Conservation (phyloP, 192 early-diverging fungal genomes). For the Backusella tarrabulga region DNA sequence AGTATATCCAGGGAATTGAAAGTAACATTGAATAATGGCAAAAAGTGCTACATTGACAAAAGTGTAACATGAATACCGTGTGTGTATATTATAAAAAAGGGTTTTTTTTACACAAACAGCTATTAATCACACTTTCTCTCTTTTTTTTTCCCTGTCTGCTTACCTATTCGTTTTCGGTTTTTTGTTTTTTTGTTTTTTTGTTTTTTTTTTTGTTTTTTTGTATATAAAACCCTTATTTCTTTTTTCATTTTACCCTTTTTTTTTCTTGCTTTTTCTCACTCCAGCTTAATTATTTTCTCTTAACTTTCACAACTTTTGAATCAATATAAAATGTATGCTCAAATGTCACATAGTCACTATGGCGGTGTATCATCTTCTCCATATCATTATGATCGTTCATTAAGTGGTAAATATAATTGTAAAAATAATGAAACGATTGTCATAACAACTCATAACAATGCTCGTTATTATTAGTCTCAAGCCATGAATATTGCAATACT, state of each 20-base stretch:
- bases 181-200: background rate
- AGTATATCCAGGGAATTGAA: background rate
- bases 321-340: background rate
- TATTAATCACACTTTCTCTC: background rate
- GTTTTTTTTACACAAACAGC: background rate
- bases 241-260: background rate
- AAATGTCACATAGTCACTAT: background rate
- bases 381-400: background rate
- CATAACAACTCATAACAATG: background rate
- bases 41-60: background rate
- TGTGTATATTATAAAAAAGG: background rate
- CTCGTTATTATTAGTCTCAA: background rate
- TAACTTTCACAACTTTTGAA: background rate
- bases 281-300: background rate
- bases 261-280: background rate
- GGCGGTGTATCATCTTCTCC: background rate
- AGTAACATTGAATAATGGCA: background rate
- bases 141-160: background rate
- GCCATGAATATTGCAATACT: background rate
- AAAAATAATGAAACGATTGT: background rate
- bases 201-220: background rate
- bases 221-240: constrained; percentile 8
- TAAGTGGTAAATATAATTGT: constrained; percentile 3
- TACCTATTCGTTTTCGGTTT: background rate
- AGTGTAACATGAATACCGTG: background rate